These are phyloP conservation scores for Acorus gramineus DNA, from an alignment of 106 monocot genomes.

Conservation along the genomic window DNA sequence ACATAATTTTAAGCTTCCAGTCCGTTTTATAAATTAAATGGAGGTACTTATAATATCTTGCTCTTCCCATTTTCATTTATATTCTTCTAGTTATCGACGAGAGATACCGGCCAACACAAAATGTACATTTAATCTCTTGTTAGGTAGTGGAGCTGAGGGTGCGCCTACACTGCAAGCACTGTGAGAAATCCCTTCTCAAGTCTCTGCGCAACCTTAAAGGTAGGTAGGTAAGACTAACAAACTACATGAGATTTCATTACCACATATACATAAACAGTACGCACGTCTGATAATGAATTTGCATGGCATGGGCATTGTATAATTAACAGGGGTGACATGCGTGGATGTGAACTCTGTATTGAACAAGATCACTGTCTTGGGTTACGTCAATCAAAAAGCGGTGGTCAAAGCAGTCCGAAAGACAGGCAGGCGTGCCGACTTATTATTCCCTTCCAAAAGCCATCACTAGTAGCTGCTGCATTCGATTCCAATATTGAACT, in stretches of 20 bases:
- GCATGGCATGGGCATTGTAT: background rate
- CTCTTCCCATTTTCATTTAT: no score
- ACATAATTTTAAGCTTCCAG: no score
- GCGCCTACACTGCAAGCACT: slow-evolving; percentile 11
- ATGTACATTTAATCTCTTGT: background rate
- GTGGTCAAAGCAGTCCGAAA: slow-evolving; percentile 5
- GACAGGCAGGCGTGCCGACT: slow-evolving; percentile 5
- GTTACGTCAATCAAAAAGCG: slow-evolving; percentile 2
- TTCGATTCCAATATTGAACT: no score
- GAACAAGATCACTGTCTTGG: slow-evolving; percentile 10
- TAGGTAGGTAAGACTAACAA: background rate
- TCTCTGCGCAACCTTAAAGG: slow-evolving; percentile 9
- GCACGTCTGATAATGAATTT: background rate
- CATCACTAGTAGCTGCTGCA: no score
- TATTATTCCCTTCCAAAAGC: no score
- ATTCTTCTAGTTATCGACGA: no score
- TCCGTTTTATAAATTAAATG: no score
- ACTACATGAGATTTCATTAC: background rate
- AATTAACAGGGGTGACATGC: slow-evolving; percentile 10
- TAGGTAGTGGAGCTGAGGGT: slow-evolving; percentile 16
- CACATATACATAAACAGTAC: background rate
- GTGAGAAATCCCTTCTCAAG: slow-evolving; percentile 8
- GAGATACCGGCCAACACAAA: no score
- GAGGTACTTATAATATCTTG: no score
- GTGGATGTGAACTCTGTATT: slow-evolving; percentile 6